These are phyloP conservation scores for Solanum neorickii DNA, from an alignment of 257 asterid genomes.

Conservation along the genomic window DNA sequence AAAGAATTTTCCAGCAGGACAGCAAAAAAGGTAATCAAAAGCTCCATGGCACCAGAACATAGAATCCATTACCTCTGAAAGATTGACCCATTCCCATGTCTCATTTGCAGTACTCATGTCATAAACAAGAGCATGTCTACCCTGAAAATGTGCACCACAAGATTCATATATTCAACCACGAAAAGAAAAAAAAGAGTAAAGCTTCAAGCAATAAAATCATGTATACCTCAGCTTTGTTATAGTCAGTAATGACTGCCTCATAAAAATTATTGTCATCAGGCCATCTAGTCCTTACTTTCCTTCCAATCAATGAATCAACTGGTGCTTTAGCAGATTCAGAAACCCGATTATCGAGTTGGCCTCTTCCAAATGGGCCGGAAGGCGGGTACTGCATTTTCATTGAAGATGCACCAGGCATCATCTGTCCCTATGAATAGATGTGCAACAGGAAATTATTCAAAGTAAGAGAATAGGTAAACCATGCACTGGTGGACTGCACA, in stretches of 20 bases:
- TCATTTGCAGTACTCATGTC: constrained; percentile 43
- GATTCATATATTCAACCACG: constrained; percentile 7
- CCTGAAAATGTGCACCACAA: constrained; percentile 27
- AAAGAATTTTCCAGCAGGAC: neutral
- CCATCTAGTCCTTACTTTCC: constrained; percentile 90
- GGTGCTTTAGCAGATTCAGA: constrained; percentile 54
- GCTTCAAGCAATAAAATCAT: neutral
- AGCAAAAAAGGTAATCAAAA: neutral
- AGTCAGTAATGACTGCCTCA: constrained; percentile 78
- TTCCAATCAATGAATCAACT: constrained; percentile 55
- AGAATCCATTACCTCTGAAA: constrained; percentile 40
- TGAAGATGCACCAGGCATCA: constrained; percentile 48
- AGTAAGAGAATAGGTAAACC: neutral
- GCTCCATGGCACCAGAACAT: neutral
- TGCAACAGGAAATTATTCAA: neutral
- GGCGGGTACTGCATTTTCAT: constrained; percentile 60
- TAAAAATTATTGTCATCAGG: constrained; percentile 93
- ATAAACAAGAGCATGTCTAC: constrained; percentile 63
- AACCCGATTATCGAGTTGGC: constrained; percentile 54
- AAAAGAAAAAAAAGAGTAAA: neutral
- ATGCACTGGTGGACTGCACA: neutral
- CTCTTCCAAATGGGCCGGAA: constrained; percentile 71
- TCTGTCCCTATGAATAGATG: constrained; percentile 21
- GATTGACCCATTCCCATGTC: constrained; percentile 69
- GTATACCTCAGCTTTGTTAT: constrained; percentile 51